Base-by-base conservation (phyloP, 805 yeast genomes). In the Ogataea parapolymorpha region DNA sequence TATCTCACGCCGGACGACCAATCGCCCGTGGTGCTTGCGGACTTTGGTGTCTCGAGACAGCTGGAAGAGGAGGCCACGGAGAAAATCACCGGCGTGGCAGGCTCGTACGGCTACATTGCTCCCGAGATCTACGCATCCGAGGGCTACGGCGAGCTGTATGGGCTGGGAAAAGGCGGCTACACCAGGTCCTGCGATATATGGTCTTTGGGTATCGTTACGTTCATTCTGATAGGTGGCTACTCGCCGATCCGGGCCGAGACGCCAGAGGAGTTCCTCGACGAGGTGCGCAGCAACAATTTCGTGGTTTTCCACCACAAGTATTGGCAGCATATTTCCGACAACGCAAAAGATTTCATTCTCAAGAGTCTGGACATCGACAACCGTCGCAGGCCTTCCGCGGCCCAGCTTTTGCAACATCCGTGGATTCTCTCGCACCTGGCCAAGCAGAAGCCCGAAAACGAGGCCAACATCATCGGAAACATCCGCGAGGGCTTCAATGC, bases 111-210 rank as follows among this genome's bases (percentile, higher is more conserved):
- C 2, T 91, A 91, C 61, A 96, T 95, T 25, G 98, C 98, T 0
- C 99, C 99, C 0, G 99, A 91, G 58, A 89, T 91, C 6, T 73
- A 91, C 27, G 66, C 80, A 30, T 80, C 85, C 12, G 69, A 72
- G 28, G 68, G 68, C 25, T 61, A 59, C 36, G 66, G 66, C 18
- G 65, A 61, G 12, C 50, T 59, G 22, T 62, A 62, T 39, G 66
- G 65, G 4, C 47, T 62, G 28, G 66, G 66, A n/a, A 54, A 46
- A 39, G 60, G 55, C 12, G 98, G 96, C 7, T 97, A 91, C 64
- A 95, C 96, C 28, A 87, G 85, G 55, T 91, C 96, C 1, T 91
- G 96, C 65, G 99, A 91, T 61, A 77, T 91, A 41, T 91, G 99
- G 99, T 85, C 95, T 1, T 59, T 91, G 28, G 99, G 99, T 26